Percentiles rank a stretch among this genome's conserved stretches.
Conservation (phyloP, 805 yeast species). For the Pichia rugopelliculosa region DNA sequence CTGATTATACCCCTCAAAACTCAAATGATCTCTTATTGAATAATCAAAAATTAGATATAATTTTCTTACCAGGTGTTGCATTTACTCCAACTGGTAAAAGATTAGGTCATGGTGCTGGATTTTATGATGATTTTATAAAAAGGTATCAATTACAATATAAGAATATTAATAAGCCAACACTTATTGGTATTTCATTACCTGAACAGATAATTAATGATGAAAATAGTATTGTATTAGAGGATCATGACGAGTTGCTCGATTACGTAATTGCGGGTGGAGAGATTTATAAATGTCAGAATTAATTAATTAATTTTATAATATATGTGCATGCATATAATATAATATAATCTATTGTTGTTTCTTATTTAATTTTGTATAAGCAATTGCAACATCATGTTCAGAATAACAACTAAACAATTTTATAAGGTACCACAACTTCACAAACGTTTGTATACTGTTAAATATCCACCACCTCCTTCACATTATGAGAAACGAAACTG, state of each 20-base stretch:
- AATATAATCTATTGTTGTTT: not conserved
- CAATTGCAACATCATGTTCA: not conserved
- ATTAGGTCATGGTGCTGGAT: conserved; percentile 92
- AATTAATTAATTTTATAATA: not conserved
- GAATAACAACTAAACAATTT: not conserved
- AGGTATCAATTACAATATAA: conserved; percentile 35
- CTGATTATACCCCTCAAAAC: conserved; percentile 27
- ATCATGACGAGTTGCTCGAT: conserved; percentile 58
- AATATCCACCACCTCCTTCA: conserved; percentile 17
- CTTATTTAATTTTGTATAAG: not conserved
- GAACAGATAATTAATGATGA: conserved; percentile 47
- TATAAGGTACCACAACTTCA: not conserved
- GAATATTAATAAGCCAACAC: conserved; percentile 28
- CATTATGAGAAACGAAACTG: conserved; percentile 8
- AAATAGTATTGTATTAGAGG: conserved; percentile 42
- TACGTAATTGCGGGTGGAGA: conserved; percentile 38
- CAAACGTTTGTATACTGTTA: conserved; percentile 7
- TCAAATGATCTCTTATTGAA: conserved; percentile 19
- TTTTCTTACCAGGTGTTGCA: conserved; percentile 83
- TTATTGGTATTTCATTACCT: conserved; percentile 58
- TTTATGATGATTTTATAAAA: conserved; percentile 69
- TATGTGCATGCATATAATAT: too few species aligned
- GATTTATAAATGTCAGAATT: not conserved
- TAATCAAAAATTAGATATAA: conserved; percentile 44
- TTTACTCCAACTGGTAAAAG: conserved; percentile 46